Evolutionary conservation across 2,329 filamentous ascomycete genomes (phyloP), one percentile per base, ranked within the genome.

Genomic region (Colletotrichum acutatum): DNA sequence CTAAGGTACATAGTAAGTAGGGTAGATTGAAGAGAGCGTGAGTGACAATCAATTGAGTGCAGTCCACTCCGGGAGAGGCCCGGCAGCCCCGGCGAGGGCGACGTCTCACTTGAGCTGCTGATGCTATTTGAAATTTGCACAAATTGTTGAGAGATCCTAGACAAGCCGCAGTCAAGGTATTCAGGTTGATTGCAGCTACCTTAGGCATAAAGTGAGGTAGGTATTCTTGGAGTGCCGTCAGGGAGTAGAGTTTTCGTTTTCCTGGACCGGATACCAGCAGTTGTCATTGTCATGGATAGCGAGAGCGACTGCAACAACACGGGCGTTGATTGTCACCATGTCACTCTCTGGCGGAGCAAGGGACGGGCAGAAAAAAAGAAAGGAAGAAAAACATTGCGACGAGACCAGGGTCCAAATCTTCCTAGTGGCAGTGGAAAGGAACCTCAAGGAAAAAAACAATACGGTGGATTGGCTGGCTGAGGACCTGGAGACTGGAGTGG

Each of bases 41-140:
- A 30, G n/a, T 12, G 28, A n/a, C 69, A 72, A 63, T 72, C 52
- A 59, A 72, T 59, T 63, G 58, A 59, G 52, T 68, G 65, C 52
- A 54, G 59, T 58, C 30, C 30, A 26, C 37, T 53, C 69, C 34
- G 32, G 54, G 70, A 34, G 59, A 34, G 42, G 42, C 70, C 70
- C 34, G 58, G 70, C 66, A 59, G 60, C 19, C 9, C 52, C 42
- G 59, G 42, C 22, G 58, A 54, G 64, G 24, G 59, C 58, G 34
- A 53, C 46, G 66, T 72, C 69, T 72, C 70, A 70, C 54, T 72
- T 4, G 49, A 30, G 26, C 65, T 65, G 54, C 28, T 52, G 70
- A 42, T 34, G 32, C 14, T 30, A 58, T 46, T 64, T 69, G 66
- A 22, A 49, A n/a, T 49, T 49, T 22, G 19, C 42, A n/a, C 42